A percentile compares a stretch with the other conserved stretches of the same genome.
These are phyloP conservation scores for Saksenaea vasiformis DNA, from an alignment of 371 early-diverging fungal species.

Conservation along the genomic window DNA sequence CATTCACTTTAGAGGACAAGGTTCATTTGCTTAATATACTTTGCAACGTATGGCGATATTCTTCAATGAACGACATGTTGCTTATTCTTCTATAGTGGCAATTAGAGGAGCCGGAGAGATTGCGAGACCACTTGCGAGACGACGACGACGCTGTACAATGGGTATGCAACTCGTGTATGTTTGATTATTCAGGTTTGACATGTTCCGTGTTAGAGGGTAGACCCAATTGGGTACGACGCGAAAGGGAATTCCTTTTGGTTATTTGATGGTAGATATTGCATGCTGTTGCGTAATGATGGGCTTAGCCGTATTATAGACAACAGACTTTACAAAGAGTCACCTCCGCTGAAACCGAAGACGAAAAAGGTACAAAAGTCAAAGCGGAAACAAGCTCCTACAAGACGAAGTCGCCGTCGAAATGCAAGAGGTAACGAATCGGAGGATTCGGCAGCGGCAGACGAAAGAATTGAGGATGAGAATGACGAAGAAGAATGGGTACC, in stretches of 20 bases:
- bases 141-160: constrained; percentile 68
- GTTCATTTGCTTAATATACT: constrained; percentile 48
- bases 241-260: constrained; percentile 73
- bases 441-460: constrained; percentile 20
- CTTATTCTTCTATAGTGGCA: constrained; percentile 57
- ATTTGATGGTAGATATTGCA: constrained; percentile 64
- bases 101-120: constrained; percentile 65
- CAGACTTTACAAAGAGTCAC: constrained; percentile 63
- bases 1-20: constrained; percentile 43
- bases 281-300: not conserved
- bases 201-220: constrained; percentile 57
- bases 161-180: constrained; percentile 35
- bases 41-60: constrained; percentile 39
- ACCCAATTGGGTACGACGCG: constrained; percentile 72
- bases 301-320: constrained; percentile 52
- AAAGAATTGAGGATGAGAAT: constrained; percentile 22
- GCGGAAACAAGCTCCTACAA: constrained; percentile 14
- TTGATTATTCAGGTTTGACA: not conserved
- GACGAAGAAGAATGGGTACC: constrained; percentile 44
- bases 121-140: constrained; percentile 55
- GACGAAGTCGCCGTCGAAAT: constrained; percentile 25
- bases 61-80: constrained; percentile 7
- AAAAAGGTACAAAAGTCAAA: constrained; percentile 13
- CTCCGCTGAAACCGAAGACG: constrained; percentile 34
- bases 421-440: constrained; percentile 13